Conservation (phyloP, 1,139 yeast genomes). For the Hansenula sp. region DNA sequence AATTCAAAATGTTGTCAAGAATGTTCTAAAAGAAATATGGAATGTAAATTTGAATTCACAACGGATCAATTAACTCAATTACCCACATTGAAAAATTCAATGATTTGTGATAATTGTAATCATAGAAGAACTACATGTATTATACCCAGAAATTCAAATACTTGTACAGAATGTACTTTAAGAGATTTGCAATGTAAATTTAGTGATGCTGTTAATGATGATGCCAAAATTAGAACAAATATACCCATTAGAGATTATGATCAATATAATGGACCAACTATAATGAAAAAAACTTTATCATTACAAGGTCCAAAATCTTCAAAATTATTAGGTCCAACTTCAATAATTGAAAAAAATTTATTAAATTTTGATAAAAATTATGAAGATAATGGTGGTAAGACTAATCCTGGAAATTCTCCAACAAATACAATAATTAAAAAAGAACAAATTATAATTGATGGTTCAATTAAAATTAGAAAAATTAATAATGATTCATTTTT, state of each 20-base stretch:
- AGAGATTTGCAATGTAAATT: conserved; percentile 22
- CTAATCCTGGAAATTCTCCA: conserved; percentile 9
- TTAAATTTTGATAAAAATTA: conserved; percentile 8
- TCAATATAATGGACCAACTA: conserved; percentile 22
- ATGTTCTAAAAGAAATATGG: conserved; percentile 19
- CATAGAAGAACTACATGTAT: conserved; percentile 22
- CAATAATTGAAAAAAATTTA: conserved; percentile 19
- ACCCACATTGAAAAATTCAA: too few relatives aligned
- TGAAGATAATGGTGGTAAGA: too few relatives aligned
- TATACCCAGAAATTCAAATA: conserved; percentile 9
- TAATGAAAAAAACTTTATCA: conserved; percentile 22
- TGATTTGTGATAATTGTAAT: conserved; percentile 20
- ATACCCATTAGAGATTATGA: conserved; percentile 23
- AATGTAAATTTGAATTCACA: conserved; percentile 16
- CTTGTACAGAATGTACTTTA: conserved; percentile 20
- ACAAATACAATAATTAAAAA: conserved; percentile 7
- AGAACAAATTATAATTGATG: conserved; percentile 12
- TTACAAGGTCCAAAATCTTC: conserved; percentile 23
- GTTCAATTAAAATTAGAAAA: conserved; percentile 14
- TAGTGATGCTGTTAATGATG: conserved; percentile 7
- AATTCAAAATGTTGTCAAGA: conserved; percentile 17
- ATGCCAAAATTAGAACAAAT: conserved; percentile 16
- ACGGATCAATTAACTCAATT: not conserved
- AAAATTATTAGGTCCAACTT: conserved; percentile 20
- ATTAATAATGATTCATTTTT: conserved; percentile 18